Percentiles rank a stretch among this genome's conserved stretches.
Evolutionary conservation across 2,329 filamentous ascomycete species (phyloP).

Genomic region (Graphiopsis chlorocephala): DNA sequence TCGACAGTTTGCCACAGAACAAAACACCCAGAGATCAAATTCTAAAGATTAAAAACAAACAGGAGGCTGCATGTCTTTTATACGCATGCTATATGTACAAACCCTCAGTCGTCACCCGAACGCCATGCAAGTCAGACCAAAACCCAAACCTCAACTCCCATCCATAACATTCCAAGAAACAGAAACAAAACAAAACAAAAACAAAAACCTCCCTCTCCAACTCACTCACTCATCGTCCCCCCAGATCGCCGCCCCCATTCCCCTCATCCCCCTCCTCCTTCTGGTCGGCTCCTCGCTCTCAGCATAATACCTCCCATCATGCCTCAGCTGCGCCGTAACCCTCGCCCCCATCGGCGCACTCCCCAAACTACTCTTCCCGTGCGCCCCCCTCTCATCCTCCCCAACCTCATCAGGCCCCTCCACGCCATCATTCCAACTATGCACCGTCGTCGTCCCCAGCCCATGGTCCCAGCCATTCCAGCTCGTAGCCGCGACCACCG

Average conservation of each 20-base stretch:
- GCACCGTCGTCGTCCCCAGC: slow-evolving; percentile 72
- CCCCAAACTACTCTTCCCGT: slow-evolving; percentile 34
- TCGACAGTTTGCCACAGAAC: neutral
- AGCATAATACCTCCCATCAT: slow-evolving; percentile 45
- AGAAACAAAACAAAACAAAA: neutral
- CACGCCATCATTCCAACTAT: slow-evolving; percentile 69
- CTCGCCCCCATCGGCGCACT: slow-evolving; percentile 52
- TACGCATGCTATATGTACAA: neutral
- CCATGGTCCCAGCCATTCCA: slow-evolving; percentile 77
- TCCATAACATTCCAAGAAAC: neutral
- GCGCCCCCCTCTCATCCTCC: slow-evolving; percentile 31
- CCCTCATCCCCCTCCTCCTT: slow-evolving; percentile 26
- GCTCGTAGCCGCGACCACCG: slow-evolving; percentile 79
- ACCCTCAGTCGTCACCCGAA: neutral
- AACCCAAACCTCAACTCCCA: neutral
- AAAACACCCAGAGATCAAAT: neutral
- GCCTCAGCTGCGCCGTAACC: slow-evolving; percentile 59
- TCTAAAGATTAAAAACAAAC: neutral
- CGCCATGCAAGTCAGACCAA: neutral
- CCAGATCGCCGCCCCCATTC: slow-evolving; percentile 24
- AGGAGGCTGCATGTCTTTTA: neutral
- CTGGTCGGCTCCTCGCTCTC: slow-evolving; percentile 18
- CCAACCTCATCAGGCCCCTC: slow-evolving; percentile 58
- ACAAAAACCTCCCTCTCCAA: neutral
- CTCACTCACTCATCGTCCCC: slow-evolving; percentile 20